These are phyloP conservation scores for Globisporangium emineosum DNA, from an alignment of 352 stramenopile species.

Conservation along the genomic window DNA sequence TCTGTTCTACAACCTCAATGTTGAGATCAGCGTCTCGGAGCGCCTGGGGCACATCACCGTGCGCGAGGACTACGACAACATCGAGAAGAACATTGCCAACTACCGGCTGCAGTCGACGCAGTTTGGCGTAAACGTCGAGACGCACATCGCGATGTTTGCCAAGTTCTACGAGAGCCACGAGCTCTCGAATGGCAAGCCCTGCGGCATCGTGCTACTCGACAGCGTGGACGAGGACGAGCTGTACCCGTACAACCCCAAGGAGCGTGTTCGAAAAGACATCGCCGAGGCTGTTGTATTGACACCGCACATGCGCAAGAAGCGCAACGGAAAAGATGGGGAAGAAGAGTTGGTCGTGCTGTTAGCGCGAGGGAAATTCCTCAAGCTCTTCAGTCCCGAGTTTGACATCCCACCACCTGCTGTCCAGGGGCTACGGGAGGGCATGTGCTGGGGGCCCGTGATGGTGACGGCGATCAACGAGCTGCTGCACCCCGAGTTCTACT, in stretches of 20 bases:
- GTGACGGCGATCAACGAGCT: not conserved
- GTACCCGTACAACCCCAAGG: not conserved
- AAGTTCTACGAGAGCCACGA: not conserved
- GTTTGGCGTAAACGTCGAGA: not conserved
- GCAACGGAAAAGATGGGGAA: not conserved
- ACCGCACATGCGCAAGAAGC: not conserved
- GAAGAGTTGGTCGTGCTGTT: not conserved
- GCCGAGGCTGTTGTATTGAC: not conserved
- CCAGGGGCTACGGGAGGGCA: not conserved
- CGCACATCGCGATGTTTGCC: not conserved
- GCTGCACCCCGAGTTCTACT: not conserved
- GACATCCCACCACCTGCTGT: not conserved
- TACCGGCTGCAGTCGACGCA: not conserved
- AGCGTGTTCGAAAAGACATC: not conserved
- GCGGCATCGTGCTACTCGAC: not conserved
- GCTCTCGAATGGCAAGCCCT: not conserved
- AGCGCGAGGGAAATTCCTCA: not conserved
- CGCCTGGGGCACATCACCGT: slow-evolving; percentile 15
- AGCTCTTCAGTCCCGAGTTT: not conserved
- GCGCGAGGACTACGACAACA: slow-evolving; percentile 19
- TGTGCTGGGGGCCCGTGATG: not conserved
- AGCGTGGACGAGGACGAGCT: not conserved
- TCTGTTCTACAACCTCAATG: slow-evolving; percentile 33
- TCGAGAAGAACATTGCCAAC: not conserved
- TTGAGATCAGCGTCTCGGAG: slow-evolving; percentile 41